phyloP scores from a whole-genome alignment of 1,284 basidiomycete genomes.

The Phlebopus sp. region DNA sequence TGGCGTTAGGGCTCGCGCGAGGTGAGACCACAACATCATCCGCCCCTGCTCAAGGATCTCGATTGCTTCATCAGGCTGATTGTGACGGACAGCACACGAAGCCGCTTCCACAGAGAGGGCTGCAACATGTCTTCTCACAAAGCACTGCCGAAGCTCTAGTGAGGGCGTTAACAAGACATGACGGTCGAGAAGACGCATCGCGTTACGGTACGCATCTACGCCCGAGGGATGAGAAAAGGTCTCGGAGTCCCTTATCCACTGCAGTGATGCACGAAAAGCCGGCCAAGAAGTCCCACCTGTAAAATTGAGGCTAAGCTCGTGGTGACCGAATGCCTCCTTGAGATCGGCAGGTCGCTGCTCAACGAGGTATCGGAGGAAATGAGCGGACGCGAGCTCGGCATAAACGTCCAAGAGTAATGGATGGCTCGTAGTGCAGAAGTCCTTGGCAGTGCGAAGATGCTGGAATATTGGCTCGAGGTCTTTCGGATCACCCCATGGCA shows the following conservation, averaged over 20 bases:
- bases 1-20: conserved; percentile 20
- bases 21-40: conserved; percentile 25
- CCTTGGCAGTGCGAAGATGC: conserved; percentile 23
- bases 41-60: conserved; percentile 25
- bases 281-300: conserved; percentile 17
- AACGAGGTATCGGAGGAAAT: conserved; percentile 26
- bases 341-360: conserved; percentile 22
- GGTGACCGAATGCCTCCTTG: conserved; percentile 25
- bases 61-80: conserved; percentile 18
- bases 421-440: conserved; percentile 18
- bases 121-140: conserved; percentile 13
- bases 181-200: conserved; percentile 18
- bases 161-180: conserved; percentile 16
- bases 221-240: conserved; percentile 21
- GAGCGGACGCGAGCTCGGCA: conserved; percentile 23
- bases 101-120: conserved; percentile 20
- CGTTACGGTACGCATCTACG: conserved; percentile 22
- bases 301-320: conserved; percentile 25
- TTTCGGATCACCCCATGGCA: conserved; percentile 15
- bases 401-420: conserved; percentile 22
- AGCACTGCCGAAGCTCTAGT: conserved; percentile 17
- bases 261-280: conserved; percentile 19
- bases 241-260: conserved; percentile 24
- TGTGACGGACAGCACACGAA: conserved; percentile 21
- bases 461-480: conserved; percentile 21